These are phyloP conservation scores for Escallonia rubra DNA, from an alignment of 129 eudicot species.

Conservation along the genomic window DNA sequence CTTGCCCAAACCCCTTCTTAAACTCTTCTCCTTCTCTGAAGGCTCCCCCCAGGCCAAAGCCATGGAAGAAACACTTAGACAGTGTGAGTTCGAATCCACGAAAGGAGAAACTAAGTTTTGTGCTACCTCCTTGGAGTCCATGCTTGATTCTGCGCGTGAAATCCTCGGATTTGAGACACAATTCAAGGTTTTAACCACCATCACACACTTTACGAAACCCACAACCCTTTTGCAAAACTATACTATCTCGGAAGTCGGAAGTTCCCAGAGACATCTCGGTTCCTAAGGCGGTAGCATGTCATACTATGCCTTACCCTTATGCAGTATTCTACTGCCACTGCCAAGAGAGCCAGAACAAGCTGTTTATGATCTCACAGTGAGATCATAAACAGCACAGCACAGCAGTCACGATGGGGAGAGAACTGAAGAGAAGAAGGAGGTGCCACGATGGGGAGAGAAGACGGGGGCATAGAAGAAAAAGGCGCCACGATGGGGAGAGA, in stretches of 20 bases:
- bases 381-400: neutral
- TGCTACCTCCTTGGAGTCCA: slow-evolving; percentile 63
- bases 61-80: slow-evolving; percentile 48
- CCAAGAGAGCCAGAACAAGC: slow-evolving; percentile 28
- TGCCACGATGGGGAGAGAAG: too few relatives aligned
- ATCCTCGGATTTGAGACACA: slow-evolving; percentile 28
- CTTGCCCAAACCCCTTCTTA: too few relatives aligned
- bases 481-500: too few relatives aligned
- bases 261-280: slow-evolving; percentile 30
- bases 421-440: too few relatives aligned
- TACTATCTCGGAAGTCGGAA: slow-evolving; percentile 26
- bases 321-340: slow-evolving; percentile 63
- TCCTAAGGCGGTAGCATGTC: slow-evolving; percentile 46
- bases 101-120: slow-evolving; percentile 55
- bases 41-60: slow-evolving; percentile 56
- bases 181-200: slow-evolving; percentile 36
- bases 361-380: slow-evolving; percentile 25
- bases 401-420: neutral
- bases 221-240: slow-evolving; percentile 36
- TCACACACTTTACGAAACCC: slow-evolving; percentile 6
- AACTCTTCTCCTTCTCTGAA: slow-evolving; percentile 30
- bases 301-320: slow-evolving; percentile 69
- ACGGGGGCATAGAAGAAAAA: too few relatives aligned
- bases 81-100: slow-evolving; percentile 40
- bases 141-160: slow-evolving; percentile 39